Evolutionary conservation across 176 grass and related monocot species (phyloP), one percentile per base, ranked within the genome.

Genomic region (Lolium perenne): DNA sequence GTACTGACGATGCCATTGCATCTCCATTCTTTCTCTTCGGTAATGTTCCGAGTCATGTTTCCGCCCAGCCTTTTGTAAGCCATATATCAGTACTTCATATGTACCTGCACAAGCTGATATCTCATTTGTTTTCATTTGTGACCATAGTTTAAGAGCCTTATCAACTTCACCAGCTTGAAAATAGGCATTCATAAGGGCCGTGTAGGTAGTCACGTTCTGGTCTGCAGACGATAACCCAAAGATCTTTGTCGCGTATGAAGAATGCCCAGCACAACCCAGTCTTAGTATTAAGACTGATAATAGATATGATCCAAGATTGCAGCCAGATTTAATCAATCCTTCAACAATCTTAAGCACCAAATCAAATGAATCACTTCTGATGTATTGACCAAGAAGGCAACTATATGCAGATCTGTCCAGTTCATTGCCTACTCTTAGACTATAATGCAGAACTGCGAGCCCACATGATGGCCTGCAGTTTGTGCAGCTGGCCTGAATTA

Each of bases 371-470:
- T 53, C 46, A 38, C 75, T 87, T 79, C 94, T 91, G 45, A 91
- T 85, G 81, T 89, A 93, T 17, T 91, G 87, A 76, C 91, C 91
- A 87, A 95, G 81, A 81, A 95, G 89, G 59, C 83, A 93, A 46
- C 77, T 72, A 77, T 93, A 95, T 63, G 91, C 81, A 85, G 86
- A 84, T 78, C 60, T 92, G 53, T 88, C 74, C 50, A 91, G 86
- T 50, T 79, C 59, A 79, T 47, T 89, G 55, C 88, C 81, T 83
- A 87, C 40, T 80, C 55, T 83, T 80, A 92, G 73, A 74, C 81
- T 79, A 68, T 93, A 91, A 41, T 23, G 25, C 69, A 93, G 69
- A 79, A 81, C 86, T 79, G 79, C 17, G 18, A 89, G 83, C 18
- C 88, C 94, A 80, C 88, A 93, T 49, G 93, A 91, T 32, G 84